Conservation (phyloP, 2,329 filamentous ascomycete genomes). For the Claviceps paspali region DNA sequence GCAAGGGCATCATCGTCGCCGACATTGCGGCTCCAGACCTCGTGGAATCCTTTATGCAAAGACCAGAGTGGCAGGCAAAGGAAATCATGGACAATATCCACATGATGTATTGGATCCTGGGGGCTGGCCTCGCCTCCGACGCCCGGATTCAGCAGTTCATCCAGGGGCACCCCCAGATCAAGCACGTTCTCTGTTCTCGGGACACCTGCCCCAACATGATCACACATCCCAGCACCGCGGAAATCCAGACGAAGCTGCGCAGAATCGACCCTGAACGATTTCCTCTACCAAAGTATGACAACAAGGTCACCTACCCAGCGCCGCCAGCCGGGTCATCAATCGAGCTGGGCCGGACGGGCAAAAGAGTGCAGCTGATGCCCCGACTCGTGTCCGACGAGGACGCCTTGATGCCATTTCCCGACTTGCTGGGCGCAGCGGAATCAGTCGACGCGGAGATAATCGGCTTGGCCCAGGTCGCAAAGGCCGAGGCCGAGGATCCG, state of each 20-base stretch:
- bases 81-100: constrained; percentile 52
- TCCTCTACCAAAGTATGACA: constrained; percentile 50
- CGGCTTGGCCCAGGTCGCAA: constrained; percentile 34
- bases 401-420: constrained; percentile 26
- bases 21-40: constrained; percentile 62
- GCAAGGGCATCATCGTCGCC: constrained; percentile 62
- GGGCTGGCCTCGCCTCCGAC: constrained; percentile 49
- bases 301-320: constrained; percentile 19
- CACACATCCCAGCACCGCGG: constrained; percentile 49
- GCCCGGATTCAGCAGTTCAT: constrained; percentile 55
- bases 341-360: constrained; percentile 28
- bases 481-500: constrained; percentile 22
- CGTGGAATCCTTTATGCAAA: constrained; percentile 50
- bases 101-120: constrained; percentile 70
- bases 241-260: constrained; percentile 52
- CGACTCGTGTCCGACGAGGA: constrained; percentile 29
- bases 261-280: constrained; percentile 63
- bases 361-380: constrained; percentile 31
- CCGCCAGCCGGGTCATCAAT: constrained; percentile 13
- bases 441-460: constrained; percentile 29
- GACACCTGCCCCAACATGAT: constrained; percentile 66
- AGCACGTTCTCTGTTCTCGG: constrained; percentile 64
- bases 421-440: constrained; percentile 30
- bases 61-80: constrained; percentile 55
- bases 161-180: constrained; percentile 37